Base-by-base conservation (phyloP, 345 rosid species). In the Streptanthus diversifolius region DNA sequence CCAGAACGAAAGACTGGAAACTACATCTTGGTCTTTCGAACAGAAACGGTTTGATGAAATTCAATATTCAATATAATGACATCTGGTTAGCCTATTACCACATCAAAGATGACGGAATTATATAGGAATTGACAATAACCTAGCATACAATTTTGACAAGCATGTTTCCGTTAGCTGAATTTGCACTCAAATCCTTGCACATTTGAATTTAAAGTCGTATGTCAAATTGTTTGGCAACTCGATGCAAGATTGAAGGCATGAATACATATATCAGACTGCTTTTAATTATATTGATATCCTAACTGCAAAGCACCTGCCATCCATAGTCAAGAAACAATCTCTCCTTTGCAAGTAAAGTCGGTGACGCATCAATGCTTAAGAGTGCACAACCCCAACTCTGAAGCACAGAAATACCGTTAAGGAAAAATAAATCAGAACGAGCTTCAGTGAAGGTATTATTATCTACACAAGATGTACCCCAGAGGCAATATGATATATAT, bases 381-480 rank as follows among this genome's bases (percentile, higher is more conserved):
- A 95, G 88, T 54, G 83, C 95, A 86, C 99, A 91, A 40, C 98
- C 96, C 72, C 96, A 93, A 80, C 98, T 91, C 99, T 95, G 88
- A 80, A 72, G 81, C 67, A 73, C 66, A 70, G 40, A 65, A 73
- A 63, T 67, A 21, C 13, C 7, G 5, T 8, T 19, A 67, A 5
- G 30, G 29, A 39, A 41, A 68, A 68, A 41, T 8, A 41, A 27
- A 41, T 43, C 58, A 68, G 49, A 63, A 55, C 27, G 25, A 60
- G 39, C 17, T 40, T 47, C 22, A 62, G 15, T 37, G 41, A 39
- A 66, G 62, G 32, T 24, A 51, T 5, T 18, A 3, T 48, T 22
- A 37, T 37, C 30, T 41, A 54, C 13, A 48, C 47, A 21, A 68
- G 4, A 41, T 62, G 41, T 33, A 63, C 24, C n/a, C 55, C 44